Evolutionary conservation across 768 basidiomycete species (phyloP).

Genomic region (Lactifluus rugatus): DNA sequence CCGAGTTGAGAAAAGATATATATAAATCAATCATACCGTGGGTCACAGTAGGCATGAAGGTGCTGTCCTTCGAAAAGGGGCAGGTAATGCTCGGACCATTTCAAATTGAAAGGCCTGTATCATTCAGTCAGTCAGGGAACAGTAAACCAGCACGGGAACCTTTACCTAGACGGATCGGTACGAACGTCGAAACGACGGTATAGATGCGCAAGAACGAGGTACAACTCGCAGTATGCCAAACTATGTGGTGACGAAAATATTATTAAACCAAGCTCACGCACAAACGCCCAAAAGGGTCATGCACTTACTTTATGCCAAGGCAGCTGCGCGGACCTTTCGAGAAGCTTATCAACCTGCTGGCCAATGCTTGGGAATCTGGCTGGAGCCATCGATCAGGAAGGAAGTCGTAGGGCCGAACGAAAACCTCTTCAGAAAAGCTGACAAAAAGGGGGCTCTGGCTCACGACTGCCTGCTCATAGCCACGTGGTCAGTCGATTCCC

Average conservation of each 20-base stretch:
- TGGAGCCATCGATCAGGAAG: conserved; percentile 19
- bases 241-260: neutral
- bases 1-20: too few species aligned
- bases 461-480: neutral
- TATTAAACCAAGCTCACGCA: neutral
- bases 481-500: neutral
- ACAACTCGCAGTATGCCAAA: conserved; percentile 19
- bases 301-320: conserved; percentile 19
- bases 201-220: conserved; percentile 19
- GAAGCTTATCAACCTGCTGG: conserved; percentile 15
- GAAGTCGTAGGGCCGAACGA: conserved; percentile 15
- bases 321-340: conserved; percentile 21
- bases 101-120: conserved; percentile 8
- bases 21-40: neutral
- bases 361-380: conserved; percentile 4
- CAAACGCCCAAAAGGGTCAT: neutral
- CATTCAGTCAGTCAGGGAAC: neutral
- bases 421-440: conserved; percentile 9
- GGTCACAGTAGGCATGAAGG: conserved; percentile 11
- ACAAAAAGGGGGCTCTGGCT: conserved; percentile 15
- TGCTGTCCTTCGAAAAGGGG: conserved; percentile 11
- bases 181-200: conserved; percentile 21
- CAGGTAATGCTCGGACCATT: conserved; percentile 12
- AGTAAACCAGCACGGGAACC: neutral
- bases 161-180: conserved; percentile 6